Percentiles rank a stretch among this genome's conserved stretches.
Conservation (phyloP, 2,329 filamentous ascomycete genomes). For the Metarhizium anisopliae region DNA sequence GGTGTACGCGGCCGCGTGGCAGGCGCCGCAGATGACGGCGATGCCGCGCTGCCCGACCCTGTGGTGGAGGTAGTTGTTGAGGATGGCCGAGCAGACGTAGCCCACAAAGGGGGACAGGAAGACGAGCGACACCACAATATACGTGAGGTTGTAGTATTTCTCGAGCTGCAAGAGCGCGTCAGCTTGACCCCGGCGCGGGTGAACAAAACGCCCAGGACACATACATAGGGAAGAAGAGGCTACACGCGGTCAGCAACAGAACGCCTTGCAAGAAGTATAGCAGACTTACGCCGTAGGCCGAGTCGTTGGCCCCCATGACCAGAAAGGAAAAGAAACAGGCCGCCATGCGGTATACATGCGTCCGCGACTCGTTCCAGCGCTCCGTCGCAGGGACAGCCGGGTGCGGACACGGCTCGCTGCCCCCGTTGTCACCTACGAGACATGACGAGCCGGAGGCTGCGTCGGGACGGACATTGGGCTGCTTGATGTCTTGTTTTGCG, state of each 20-base stretch:
- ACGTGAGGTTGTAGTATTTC: slow-evolving; percentile 49
- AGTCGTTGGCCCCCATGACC: slow-evolving; percentile 49
- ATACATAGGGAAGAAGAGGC: slow-evolving; percentile 43
- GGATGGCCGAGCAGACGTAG: slow-evolving; percentile 50
- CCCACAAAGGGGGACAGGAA: slow-evolving; percentile 57
- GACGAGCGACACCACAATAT: slow-evolving; percentile 52
- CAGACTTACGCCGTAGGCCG: slow-evolving; percentile 44
- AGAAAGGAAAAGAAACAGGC: slow-evolving; percentile 50
- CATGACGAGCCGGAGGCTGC: background rate
- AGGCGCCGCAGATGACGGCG: slow-evolving; percentile 50
- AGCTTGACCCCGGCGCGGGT: too few species aligned
- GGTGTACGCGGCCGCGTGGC: slow-evolving; percentile 53
- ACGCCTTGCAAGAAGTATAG: background rate
- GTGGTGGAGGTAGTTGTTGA: slow-evolving; percentile 52
- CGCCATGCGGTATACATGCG: slow-evolving; percentile 37
- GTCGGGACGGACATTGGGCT: background rate
- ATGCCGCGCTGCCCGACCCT: slow-evolving; percentile 57
- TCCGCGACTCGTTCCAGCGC: slow-evolving; percentile 39
- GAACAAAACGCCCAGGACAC: slow-evolving; percentile 7
- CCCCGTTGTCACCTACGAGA: slow-evolving; percentile 1
- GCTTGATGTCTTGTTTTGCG: background rate
- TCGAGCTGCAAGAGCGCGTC: slow-evolving; percentile 36
- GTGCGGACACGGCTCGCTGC: background rate
- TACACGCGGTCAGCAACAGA: slow-evolving; percentile 10
- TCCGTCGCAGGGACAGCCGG: slow-evolving; percentile 14